Percentiles rank a stretch among this genome's conserved stretches.
Conservation (phyloP, 1,284 basidiomycete species). For the Puccinia polysora region DNA sequence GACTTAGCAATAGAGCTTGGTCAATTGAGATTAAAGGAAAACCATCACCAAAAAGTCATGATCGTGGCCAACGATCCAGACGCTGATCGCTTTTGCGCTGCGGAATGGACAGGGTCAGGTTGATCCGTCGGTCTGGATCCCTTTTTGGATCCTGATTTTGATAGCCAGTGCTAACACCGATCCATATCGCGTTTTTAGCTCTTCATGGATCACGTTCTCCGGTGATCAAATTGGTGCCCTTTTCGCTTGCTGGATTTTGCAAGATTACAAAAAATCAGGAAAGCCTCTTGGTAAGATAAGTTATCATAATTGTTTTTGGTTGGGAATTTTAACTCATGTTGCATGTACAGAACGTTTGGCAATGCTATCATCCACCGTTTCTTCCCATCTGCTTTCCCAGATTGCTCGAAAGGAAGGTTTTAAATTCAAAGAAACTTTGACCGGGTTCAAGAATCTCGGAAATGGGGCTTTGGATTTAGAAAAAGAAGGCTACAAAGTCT, state of each 20-base stretch:
- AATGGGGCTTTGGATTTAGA: slow-evolving; percentile 68
- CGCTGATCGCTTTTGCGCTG: slow-evolving; percentile 75
- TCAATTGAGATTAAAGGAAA: slow-evolving; percentile 55
- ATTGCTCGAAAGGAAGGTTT: slow-evolving; percentile 72
- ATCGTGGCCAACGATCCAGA: slow-evolving; percentile 81
- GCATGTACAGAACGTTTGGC: slow-evolving; percentile 61
- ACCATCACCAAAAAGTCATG: slow-evolving; percentile 58
- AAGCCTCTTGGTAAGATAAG: slow-evolving; percentile 60
- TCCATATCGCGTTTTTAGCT: slow-evolving; percentile 52
- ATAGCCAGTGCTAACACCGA: background rate
- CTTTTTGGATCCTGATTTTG: slow-evolving; percentile 16
- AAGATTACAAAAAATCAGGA: slow-evolving; percentile 61
- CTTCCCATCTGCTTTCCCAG: slow-evolving; percentile 74
- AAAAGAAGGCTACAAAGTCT: slow-evolving; percentile 65
- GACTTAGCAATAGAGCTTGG: slow-evolving; percentile 7
- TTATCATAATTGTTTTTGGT: background rate
- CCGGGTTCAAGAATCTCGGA: slow-evolving; percentile 63
- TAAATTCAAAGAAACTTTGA: slow-evolving; percentile 73
- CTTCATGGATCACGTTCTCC: slow-evolving; percentile 67
- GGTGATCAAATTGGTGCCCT: slow-evolving; percentile 76
- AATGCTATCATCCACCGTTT: slow-evolving; percentile 79
- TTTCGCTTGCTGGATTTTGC: slow-evolving; percentile 64
- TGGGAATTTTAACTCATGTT: background rate
- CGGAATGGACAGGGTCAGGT: slow-evolving; percentile 61
- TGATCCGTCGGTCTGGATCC: background rate